A percentile compares a stretch with the other conserved stretches of the same genome.
Evolutionary conservation across 2,329 filamentous ascomycete genomes (phyloP).

Genomic region (Balansia obtecta): DNA sequence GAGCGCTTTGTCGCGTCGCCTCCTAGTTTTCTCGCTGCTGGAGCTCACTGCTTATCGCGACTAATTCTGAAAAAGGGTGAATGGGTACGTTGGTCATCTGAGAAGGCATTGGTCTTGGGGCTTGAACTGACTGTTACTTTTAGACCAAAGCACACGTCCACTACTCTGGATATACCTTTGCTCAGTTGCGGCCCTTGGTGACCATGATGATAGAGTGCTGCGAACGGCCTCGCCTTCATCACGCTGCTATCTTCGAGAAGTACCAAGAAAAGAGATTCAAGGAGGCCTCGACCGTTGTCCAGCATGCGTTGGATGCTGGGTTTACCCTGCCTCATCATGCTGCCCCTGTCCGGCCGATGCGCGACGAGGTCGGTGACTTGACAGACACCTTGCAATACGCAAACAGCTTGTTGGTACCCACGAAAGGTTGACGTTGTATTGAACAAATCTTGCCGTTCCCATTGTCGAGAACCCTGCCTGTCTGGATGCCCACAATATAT

Average conservation of each 20-base stretch:
- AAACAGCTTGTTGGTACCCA: constrained; percentile 18
- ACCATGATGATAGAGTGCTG: constrained; percentile 79
- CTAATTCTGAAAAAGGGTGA: constrained; percentile 81
- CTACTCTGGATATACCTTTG: constrained; percentile 87
- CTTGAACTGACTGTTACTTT: background rate
- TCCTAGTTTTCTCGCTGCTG: constrained; percentile 82
- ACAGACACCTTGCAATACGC: constrained; percentile 15
- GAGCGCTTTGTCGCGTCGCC: constrained; percentile 89
- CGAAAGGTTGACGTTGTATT: constrained; percentile 10
- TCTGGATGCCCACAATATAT: background rate
- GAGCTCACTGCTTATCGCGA: constrained; percentile 82
- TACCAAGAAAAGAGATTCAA: constrained; percentile 84
- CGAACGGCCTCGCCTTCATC: constrained; percentile 67
- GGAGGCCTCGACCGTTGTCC: constrained; percentile 68
- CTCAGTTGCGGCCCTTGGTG: constrained; percentile 68
- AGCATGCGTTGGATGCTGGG: constrained; percentile 55
- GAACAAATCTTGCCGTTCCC: background rate
- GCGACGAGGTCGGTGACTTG: constrained; percentile 11
- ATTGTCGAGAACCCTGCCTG: constrained; percentile 1
- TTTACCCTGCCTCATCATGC: constrained; percentile 35
- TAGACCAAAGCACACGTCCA: constrained; percentile 74
- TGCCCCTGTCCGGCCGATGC: constrained; percentile 24
- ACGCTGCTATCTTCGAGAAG: constrained; percentile 81
- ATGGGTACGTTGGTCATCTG: constrained; percentile 56
- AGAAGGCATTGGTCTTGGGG: background rate